Evolutionary conservation across 345 rosid genomes (phyloP), one percentile per base, ranked within the genome.

Genomic region (Aquilaria sinensis): DNA sequence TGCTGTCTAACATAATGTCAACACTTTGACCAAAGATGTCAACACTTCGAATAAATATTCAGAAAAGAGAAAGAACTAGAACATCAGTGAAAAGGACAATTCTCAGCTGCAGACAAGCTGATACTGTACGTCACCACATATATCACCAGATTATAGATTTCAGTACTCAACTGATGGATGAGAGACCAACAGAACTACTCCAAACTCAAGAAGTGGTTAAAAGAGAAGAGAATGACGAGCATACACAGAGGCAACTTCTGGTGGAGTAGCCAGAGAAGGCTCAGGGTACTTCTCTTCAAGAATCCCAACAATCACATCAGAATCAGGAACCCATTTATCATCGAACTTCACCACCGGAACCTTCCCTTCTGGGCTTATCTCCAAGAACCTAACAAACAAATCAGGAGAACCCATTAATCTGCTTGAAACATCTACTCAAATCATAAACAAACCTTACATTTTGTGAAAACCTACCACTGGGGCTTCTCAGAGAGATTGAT

Each of bases 271-370:
- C 14, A 89, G 89, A 56, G 96, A 63, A 34, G 85, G 92, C 48
- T 83, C 87, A n/a, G 96, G 97, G 56, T 74, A 81, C 67, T 87
- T 95, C 78, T 91, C 90, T 64, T 95, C 96, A 46, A 95, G 66
- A 46, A 91, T 72, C 31, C 78, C 83, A 69, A 81, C 94, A 66
- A 91, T 84, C 58, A 89, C 81, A 71, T 91, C 96, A 45, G 99
- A 91, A 61, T 91, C 98, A 64, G 89, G 2, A 52, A 89, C 86
- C 96, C 96, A 95, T 66, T 87, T 85, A 67, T 77, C 85, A 70
- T 91, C 90, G 51, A 85, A 59, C 79, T 91, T 89, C 58, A 67
- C 72, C 63, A 87, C 81, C 8, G 98, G 99, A 63, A 80, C 89
- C 77, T 87, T 95, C 65, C 96, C 94, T 74, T 80, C 86, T 51